phyloP scores from a whole-genome alignment of 306 rosid genomes.

The Cajanus cajan region DNA sequence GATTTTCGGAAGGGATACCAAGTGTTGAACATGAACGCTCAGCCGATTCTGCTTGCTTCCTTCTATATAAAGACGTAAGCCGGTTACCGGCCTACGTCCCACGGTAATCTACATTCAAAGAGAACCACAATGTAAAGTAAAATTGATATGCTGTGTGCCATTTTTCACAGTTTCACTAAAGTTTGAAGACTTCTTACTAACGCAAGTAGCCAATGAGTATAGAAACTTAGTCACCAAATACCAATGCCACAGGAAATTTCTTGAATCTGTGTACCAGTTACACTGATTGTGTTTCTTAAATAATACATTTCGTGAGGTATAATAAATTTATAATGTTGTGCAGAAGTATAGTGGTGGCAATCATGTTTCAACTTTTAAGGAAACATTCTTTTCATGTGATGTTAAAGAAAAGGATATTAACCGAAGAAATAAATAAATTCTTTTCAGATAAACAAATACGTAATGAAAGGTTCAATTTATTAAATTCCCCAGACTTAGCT shows the following conservation, averaged over 20 bases:
- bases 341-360: background rate
- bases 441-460: background rate
- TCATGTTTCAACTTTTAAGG: background rate
- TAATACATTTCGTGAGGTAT: background rate
- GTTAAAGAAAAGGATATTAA: background rate
- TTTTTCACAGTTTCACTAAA: background rate
- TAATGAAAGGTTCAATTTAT: background rate
- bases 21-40: constrained; percentile 69
- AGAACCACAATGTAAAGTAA: background rate
- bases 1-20: constrained; percentile 72
- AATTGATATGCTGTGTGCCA: background rate
- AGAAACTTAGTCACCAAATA: background rate
- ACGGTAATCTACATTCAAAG: constrained; percentile 62
- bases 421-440: background rate
- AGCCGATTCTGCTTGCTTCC: constrained; percentile 71
- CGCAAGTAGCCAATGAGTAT: background rate
- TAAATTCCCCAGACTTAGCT: background rate
- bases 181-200: background rate
- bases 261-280: background rate
- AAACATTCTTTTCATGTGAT: background rate
- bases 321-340: background rate
- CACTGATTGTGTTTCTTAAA: background rate
- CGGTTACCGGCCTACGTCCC: constrained; percentile 82
- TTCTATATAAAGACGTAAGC: constrained; percentile 62
- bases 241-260: background rate